Conservation (phyloP, 805 yeast genomes). For the Starmerella vaccinii region DNA sequence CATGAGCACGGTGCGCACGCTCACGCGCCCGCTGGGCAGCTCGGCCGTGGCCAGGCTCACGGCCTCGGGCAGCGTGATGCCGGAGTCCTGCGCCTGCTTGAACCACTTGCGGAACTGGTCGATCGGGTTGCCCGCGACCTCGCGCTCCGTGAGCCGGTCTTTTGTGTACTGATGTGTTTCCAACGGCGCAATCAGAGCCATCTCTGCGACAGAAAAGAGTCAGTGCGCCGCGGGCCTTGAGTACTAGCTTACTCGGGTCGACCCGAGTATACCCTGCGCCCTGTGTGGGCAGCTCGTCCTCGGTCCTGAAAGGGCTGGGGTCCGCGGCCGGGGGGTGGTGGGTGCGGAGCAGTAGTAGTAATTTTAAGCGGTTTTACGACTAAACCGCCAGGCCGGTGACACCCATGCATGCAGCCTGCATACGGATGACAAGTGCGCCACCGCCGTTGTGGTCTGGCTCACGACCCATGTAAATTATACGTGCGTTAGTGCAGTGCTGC, state of each 20-base stretch:
- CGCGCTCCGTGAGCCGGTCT: slow-evolving; percentile 53
- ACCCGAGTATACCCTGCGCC: slow-evolving; percentile 3
- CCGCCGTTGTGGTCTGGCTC: too few relatives aligned
- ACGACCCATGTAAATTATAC: too few relatives aligned
- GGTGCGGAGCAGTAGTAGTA: too few relatives aligned
- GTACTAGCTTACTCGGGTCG: neutral
- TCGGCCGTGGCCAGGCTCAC: slow-evolving; percentile 80
- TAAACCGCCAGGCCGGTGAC: too few relatives aligned
- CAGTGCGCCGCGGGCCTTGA: neutral
- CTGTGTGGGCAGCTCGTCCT: too few relatives aligned
- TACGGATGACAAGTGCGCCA: too few relatives aligned
- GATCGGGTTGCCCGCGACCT: slow-evolving; percentile 43
- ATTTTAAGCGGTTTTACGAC: too few relatives aligned
- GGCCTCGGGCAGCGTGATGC: slow-evolving; percentile 67
- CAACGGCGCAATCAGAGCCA: slow-evolving; percentile 20
- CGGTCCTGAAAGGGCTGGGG: too few relatives aligned
- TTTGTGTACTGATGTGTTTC: slow-evolving; percentile 24
- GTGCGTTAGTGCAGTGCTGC: too few relatives aligned
- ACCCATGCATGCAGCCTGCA: too few relatives aligned
- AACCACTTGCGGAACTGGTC: slow-evolving; percentile 79
- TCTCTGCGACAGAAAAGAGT: slow-evolving; percentile 1
- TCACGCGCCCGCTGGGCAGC: slow-evolving; percentile 82
- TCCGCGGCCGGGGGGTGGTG: neutral
- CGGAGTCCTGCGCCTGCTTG: slow-evolving; percentile 50
- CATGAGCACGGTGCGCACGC: slow-evolving; percentile 72